Evolutionary conservation across 805 yeast species (phyloP), one percentile per base, ranked within the genome.

Genomic region (Candida nitratophila): DNA sequence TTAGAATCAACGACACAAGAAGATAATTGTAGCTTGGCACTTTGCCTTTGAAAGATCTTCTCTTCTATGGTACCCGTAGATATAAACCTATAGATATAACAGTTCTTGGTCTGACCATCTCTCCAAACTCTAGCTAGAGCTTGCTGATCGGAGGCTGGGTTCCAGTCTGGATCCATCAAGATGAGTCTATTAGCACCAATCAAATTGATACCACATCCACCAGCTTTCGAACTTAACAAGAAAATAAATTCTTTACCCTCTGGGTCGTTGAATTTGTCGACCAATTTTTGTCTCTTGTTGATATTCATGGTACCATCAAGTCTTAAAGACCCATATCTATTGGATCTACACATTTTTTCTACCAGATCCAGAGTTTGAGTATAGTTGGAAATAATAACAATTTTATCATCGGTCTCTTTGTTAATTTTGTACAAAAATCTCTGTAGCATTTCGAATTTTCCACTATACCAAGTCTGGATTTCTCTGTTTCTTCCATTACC

Each of bases 61-160:
- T 93, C 99, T 59, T 93, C 99, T 31, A 89, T 84, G 44, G 90
- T 80, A 0, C 98, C 99, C 0, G 95, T 80, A 0, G 96, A 84
- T 37, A 93, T 64, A 17, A 93, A 90, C 52, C 99, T 72, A 63
- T 93, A 93, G 35, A 91, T 93, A 56, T 84, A 91, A 68, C 99
- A 93, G 61, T 86, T 96, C 63, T 91, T 93, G 71, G 86, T 91
- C 59, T 91, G 99, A 0, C 99, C 99, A 66, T 93, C 99, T 72
- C 99, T 81, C 98, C 98, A 93, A 5, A 93, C 96, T 63, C 99
- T 77, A 0, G 98, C 98, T 49, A 93, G 70, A 0, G 98, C 98
- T 65, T 91, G 99, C 61, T 93, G 98, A 59, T 91, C 99, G 1
- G 96, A 83, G 0, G 99, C 98, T 0, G 99, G 99, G 57, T 91